phyloP scores from a whole-genome alignment of 768 basidiomycete genomes.

The Tylopilus subfusipes region DNA sequence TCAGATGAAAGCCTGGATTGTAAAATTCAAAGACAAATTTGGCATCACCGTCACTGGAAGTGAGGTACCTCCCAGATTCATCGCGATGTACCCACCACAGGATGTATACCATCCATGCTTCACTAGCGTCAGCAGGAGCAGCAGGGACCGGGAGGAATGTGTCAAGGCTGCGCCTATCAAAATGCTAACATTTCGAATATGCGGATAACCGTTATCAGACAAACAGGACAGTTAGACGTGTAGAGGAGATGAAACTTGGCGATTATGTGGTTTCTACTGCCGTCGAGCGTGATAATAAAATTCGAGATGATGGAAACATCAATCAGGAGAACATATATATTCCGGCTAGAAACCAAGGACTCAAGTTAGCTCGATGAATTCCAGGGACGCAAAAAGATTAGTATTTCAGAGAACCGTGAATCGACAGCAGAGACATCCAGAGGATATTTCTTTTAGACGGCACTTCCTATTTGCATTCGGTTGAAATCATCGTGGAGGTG shows the following conservation, averaged over 20 bases:
- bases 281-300: neutral
- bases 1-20: neutral
- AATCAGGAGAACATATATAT: neutral
- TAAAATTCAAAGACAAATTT: neutral
- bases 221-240: neutral
- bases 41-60: neutral
- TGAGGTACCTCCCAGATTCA: neutral
- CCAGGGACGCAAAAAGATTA: neutral
- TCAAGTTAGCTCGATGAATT: conserved; percentile 3
- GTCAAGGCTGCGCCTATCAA: neutral
- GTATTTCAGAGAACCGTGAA: conserved; percentile 33
- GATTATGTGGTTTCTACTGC: neutral
- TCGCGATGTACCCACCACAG: neutral
- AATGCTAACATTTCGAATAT: conserved; percentile 17
- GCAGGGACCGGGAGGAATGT: neutral
- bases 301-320: too few species aligned
- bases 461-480: conserved; percentile 38
- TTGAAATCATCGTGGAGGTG: conserved; percentile 26
- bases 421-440: conserved; percentile 31
- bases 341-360: conserved; percentile 1
- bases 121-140: neutral
- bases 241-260: neutral
- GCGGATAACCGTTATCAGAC: conserved; percentile 15
- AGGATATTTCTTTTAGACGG: conserved; percentile 30
- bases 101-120: too few species aligned